Base-by-base conservation (phyloP, 2,329 filamentous ascomycete species). In the Endothia cerciana region DNA sequence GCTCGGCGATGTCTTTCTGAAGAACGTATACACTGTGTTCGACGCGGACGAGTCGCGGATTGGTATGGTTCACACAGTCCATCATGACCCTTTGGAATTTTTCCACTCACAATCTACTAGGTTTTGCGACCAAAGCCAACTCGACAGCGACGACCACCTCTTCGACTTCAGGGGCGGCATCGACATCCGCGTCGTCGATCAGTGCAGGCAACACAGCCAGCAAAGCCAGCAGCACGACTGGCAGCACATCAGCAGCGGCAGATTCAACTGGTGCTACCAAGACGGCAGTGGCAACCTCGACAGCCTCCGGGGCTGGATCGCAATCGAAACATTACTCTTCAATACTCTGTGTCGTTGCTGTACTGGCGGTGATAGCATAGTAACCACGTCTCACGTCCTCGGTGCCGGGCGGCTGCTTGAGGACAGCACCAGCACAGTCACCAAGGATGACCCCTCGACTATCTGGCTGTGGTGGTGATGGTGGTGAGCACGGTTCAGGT, bases 21-120 rank as follows among this genome's bases (percentile, higher is more conserved):
- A 96, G 80, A 97, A 96, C 71, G 93, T 97, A 19, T 97, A 97
- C 74, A 83, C 87, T 1, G 89, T 95, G 30, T 97, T 96, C 74
- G 93, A 97, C 75, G 87, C 86, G 62, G 92, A 94, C 69, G 74
- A 87, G 69, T 78, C 76, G 53, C 85, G 84, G 61, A 86, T 93
- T 69, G 91, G 89, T 85, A 75, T 74, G 81, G 75, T 58, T 19
- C 38, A 4, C 11, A 15, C 25, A n/a, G 2, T 19, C 1, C 13
- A 36, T 4, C 10, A 25, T 2, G 19, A 45, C 19, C 49, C 8
- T 28, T 13, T 19, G 22, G 8, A n/a, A 1, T 13, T 22, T 13
- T 22, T 45, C 13, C 45, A 15, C 47, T 70, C 57, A 71, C 60
- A 25, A 25, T 17, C 6, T 53, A 66, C 51, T 53, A 77, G 77